Evolutionary conservation across 2,329 filamentous ascomycete species (phyloP).

Genomic region (Cercospora zeina): DNA sequence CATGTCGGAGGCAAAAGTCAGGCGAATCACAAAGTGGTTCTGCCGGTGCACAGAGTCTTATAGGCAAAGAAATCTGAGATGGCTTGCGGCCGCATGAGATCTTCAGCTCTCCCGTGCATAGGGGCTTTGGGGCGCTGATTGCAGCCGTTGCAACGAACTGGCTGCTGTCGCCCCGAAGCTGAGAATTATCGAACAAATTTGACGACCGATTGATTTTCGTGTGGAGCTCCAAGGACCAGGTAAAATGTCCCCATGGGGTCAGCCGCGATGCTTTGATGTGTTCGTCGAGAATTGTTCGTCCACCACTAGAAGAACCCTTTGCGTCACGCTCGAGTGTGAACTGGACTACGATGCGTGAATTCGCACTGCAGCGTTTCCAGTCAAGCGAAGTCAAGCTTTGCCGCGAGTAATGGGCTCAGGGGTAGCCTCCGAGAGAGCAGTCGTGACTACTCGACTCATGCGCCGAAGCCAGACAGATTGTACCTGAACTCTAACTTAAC

Average conservation of each 20-base stretch:
- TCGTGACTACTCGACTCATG: background rate
- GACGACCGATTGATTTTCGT: background rate
- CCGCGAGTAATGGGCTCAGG: conserved; percentile 12
- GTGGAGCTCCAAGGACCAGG: conserved; percentile 1
- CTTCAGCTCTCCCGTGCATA: background rate
- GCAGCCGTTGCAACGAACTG: background rate
- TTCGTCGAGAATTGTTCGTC: background rate
- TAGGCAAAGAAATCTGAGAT: background rate
- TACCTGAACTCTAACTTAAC: conserved; percentile 3
- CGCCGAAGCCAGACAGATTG: background rate
- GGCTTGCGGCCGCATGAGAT: no score
- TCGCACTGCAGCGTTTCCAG: background rate
- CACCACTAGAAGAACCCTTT: background rate
- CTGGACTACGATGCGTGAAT: background rate
- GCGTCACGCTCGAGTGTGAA: background rate
- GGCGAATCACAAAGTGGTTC: background rate
- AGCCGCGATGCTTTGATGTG: background rate
- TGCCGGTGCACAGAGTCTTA: background rate
- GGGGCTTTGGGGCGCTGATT: background rate
- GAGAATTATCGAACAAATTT: background rate
- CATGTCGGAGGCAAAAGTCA: background rate
- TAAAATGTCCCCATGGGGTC: background rate
- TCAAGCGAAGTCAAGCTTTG: background rate
- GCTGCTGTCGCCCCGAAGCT: background rate
- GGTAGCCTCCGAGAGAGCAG: background rate